Base-by-base conservation (phyloP, 2,329 filamentous ascomycete genomes). In the Fusarium sulawesiense region DNA sequence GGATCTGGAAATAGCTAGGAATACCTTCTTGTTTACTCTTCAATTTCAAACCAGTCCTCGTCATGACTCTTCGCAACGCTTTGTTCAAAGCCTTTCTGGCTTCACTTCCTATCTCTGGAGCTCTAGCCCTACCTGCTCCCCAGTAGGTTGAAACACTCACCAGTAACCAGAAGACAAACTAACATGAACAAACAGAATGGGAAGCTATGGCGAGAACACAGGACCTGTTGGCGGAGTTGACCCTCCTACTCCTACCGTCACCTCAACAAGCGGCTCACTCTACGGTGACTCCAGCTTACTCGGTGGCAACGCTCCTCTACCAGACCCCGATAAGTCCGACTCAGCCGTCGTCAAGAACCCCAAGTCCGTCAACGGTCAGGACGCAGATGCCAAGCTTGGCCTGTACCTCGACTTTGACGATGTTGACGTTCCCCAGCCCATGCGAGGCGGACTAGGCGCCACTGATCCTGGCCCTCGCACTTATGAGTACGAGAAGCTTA, bases 201-300 rank as follows among this genome's bases (percentile, higher is more conserved):
- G 60, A n/a, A 30, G 56, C n/a, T 64, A 64, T 45, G 60, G 60
- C 18, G 60, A 64, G 23, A 64, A 64, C n/a, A 45, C n/a, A 13
- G 60, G 60, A 1, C 58, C 48, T 5, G 60, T 64, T 9, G 60
- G 48, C 0, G 60, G 60, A 3, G 58, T 64, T 3, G 45, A 64
- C 12, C 60, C 60, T 4, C 60, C 60, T 6, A 64, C 60, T 21
- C 60, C 60, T 16, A 64, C 60, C 3, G 60, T 63, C 7, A 63
- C 58, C 6, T 63, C 58, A 8, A 49, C 58, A 2, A 64, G 60
- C 18, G 60, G 60, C 21, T 64, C 60, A 0, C 9, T 64, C 0
- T 64, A 64, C 16, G 58, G 60, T 2, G 60, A 64, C 44, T 63
- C 58, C 0, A 45, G 48, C 23, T 21, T 64, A 4, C 58, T 64